Conservation (phyloP, 2,329 filamentous ascomycete species). For the Ilyonectria sp. region DNA sequence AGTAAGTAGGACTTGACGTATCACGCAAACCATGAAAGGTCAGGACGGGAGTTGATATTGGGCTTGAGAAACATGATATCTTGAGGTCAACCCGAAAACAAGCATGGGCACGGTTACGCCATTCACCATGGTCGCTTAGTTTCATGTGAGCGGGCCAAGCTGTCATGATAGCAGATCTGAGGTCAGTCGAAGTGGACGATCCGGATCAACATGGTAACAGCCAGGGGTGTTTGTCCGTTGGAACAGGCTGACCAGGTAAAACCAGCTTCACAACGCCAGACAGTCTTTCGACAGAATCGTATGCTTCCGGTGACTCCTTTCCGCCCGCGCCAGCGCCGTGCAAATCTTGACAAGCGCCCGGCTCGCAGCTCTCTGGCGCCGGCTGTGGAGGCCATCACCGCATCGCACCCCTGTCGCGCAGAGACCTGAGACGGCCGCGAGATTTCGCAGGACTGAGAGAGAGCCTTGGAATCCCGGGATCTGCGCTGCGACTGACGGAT, state of each 20-base stretch:
- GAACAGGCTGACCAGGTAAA: background rate
- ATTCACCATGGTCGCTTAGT: background rate
- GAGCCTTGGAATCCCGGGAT: conserved; percentile 9
- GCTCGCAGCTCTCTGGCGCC: background rate
- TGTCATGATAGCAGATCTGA: background rate
- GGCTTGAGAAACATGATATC: background rate
- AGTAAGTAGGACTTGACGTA: no score
- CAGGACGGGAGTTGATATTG: background rate
- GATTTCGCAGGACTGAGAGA: conserved; percentile 31
- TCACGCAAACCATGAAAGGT: no score
- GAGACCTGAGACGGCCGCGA: conserved; percentile 47
- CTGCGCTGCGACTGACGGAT: conserved; percentile 39
- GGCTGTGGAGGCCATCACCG: conserved; percentile 1
- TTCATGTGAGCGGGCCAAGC: background rate
- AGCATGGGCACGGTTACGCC: no score
- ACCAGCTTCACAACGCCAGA: background rate
- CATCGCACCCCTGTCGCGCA: conserved; percentile 26
- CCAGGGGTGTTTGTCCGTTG: conserved; percentile 1
- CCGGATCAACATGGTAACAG: background rate
- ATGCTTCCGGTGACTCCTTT: conserved; percentile 21
- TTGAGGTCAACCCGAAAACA: no score
- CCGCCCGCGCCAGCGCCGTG: background rate
- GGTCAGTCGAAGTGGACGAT: background rate
- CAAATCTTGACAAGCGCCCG: background rate
- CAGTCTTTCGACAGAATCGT: conserved; percentile 7